Base-by-base conservation (phyloP, 768 basidiomycete species). In the Russula compacta region DNA sequence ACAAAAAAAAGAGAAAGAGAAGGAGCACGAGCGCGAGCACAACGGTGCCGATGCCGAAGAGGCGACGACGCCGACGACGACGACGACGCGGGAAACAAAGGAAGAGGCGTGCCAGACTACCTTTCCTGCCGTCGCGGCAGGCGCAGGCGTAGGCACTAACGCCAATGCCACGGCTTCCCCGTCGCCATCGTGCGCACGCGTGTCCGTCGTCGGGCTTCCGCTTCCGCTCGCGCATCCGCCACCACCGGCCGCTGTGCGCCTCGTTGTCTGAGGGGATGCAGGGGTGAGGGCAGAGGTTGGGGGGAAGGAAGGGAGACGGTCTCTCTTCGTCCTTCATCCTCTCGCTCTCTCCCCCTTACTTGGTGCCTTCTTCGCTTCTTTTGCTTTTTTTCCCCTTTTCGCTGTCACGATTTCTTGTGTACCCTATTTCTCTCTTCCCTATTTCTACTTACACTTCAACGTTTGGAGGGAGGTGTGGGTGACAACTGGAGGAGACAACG, bases 171-270 rank as follows among this genome's bases (percentile, higher is more conserved):
- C 57, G 2, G 9, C 40, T 15, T 35, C 59, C 7, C 19, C 59
- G 8, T 19, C 60, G 6, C 11, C 59, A 6, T 11, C 47, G 0
- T 56, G 24, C 56, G 54, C 54, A 38, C 54, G 54, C 42, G 35
- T 48, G 12, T 56, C 59, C n/a, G 59, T 60, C 21, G 60, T 51
- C 35, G 54, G 48, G 14, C 60, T 61, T 40, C 54, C 60, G 21
- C 42, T 59, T 14, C 58, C 48, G 11, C 48, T 50, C 33, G 14
- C 53, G 39, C 54, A 51, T 32, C 24, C 54, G 6, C 33, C 54
- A 1, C 42, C 48, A n/a, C 48, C 54, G n/a, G 42, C 60, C 5
- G 39, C 59, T 9, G 59, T 60, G 9, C 48, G 33, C 33, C 53
- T 60, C 15, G 53, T 49, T 10, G 59, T 55, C 11, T 60, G 40